phyloP scores from a whole-genome alignment of 2,329 filamentous ascomycete species.

The Fusarium verticillioides region DNA sequence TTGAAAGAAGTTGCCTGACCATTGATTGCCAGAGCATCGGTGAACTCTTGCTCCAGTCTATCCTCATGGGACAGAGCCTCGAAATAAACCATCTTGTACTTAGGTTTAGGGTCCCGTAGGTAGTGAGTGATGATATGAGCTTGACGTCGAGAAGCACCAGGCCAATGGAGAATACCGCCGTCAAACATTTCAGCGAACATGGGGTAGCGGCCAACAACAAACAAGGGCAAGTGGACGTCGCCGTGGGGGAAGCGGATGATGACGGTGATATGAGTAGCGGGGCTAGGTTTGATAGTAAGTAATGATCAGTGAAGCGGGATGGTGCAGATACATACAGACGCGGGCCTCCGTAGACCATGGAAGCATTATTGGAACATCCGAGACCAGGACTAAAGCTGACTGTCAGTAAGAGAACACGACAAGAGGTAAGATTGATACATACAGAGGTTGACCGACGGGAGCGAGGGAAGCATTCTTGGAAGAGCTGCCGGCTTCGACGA shows the following conservation, averaged over 20 bases:
- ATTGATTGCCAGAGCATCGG: background rate
- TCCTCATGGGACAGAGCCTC: background rate
- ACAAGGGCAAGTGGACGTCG: background rate
- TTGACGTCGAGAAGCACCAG: background rate
- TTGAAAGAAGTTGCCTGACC: background rate
- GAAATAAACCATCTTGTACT: background rate
- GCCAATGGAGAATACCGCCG: background rate
- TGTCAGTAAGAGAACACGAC: background rate
- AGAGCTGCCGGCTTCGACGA: background rate
- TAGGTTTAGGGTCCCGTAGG: background rate
- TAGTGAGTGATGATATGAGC: background rate
- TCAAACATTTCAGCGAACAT: background rate
- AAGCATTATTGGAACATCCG: background rate
- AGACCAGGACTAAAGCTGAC: background rate
- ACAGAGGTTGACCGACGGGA: background rate
- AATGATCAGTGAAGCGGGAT: no score
- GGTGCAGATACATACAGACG: background rate
- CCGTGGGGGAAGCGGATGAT: background rate
- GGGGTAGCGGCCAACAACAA: background rate
- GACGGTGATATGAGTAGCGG: no score
- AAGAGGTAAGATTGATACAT: background rate
- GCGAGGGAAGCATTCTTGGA: background rate
- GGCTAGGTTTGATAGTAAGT: background rate
- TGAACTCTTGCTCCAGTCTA: background rate
- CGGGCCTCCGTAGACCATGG: no score